Evolutionary conservation across 2,329 filamentous ascomycete species (phyloP).

Genomic region (Claviceps quebecensis): DNA sequence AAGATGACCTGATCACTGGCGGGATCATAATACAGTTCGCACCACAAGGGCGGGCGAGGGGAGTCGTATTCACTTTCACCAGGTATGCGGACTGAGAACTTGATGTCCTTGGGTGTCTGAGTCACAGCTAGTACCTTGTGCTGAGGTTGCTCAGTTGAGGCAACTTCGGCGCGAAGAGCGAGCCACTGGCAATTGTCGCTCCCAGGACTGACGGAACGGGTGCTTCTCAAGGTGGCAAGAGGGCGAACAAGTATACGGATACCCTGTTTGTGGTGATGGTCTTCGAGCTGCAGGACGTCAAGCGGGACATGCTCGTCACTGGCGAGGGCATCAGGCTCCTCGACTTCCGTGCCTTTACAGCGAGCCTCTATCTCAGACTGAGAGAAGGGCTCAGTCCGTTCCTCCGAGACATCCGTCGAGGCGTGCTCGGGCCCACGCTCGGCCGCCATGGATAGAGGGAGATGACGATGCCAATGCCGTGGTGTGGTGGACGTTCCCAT

Average conservation of each 20-base stretch:
- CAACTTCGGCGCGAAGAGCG: slow-evolving; percentile 38
- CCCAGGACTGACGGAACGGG: slow-evolving; percentile 41
- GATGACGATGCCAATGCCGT: slow-evolving; percentile 5
- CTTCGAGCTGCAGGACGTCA: slow-evolving; percentile 36
- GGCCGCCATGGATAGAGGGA: slow-evolving; percentile 24
- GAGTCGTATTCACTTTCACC: slow-evolving; percentile 29
- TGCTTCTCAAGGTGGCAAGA: slow-evolving; percentile 34
- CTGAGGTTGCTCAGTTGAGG: slow-evolving; percentile 35
- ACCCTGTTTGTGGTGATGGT: slow-evolving; percentile 38
- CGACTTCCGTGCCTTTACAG: slow-evolving; percentile 30
- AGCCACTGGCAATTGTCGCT: slow-evolving; percentile 44
- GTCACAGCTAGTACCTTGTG: slow-evolving; percentile 46
- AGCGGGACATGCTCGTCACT: slow-evolving; percentile 34
- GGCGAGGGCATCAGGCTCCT: slow-evolving; percentile 24
- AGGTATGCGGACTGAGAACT: slow-evolving; percentile 43
- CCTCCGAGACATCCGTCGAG: slow-evolving; percentile 27
- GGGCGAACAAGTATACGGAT: slow-evolving; percentile 45
- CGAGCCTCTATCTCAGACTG: slow-evolving; percentile 40
- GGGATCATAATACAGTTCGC: slow-evolving; percentile 46
- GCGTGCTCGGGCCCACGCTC: slow-evolving; percentile 26
- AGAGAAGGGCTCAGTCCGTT: slow-evolving; percentile 45
- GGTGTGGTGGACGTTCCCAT: slow-evolving; percentile 1
- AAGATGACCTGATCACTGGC: slow-evolving; percentile 44
- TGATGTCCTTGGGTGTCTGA: slow-evolving; percentile 46
- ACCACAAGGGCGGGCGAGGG: slow-evolving; percentile 38